phyloP scores from a whole-genome alignment of 257 asterid genomes.

The Salvia hispanica region DNA sequence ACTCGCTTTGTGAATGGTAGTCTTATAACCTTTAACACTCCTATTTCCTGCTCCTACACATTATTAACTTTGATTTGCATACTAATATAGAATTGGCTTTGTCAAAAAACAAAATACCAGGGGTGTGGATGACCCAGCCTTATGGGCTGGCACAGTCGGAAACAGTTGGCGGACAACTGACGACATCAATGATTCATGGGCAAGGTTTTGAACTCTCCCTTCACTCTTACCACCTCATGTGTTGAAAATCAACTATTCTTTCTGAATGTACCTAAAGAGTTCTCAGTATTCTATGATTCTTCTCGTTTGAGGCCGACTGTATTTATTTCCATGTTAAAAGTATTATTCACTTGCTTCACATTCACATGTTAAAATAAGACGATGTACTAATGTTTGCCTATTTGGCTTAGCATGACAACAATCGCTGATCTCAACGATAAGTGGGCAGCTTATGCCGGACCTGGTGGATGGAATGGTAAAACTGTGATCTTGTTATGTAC shows the following conservation, averaged over 20 bases:
- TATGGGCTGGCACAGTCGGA: slow-evolving; percentile 89
- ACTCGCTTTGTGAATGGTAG: slow-evolving; percentile 94
- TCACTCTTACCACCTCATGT: not conserved
- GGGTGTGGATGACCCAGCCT: slow-evolving; percentile 90
- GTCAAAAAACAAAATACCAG: slow-evolving; percentile 39
- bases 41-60: no score
- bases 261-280: not conserved
- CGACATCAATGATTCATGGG: slow-evolving; percentile 97
- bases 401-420: slow-evolving; percentile 77
- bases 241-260: not conserved
- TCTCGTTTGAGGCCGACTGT: not conserved
- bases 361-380: slow-evolving; percentile 10
- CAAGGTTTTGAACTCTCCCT: slow-evolving; percentile 55
- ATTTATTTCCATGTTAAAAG: slow-evolving; percentile 7
- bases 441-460: slow-evolving; percentile 99
- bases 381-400: slow-evolving; percentile 26
- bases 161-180: slow-evolving; percentile 97
- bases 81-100: slow-evolving; percentile 28
- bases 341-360: slow-evolving; percentile 7
- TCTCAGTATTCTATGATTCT: not conserved
- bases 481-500: slow-evolving; percentile 23
- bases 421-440: slow-evolving; percentile 90
- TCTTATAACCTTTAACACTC: slow-evolving; percentile 8
- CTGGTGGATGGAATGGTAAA: slow-evolving; percentile 99
- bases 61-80: not conserved